A percentile compares a stretch with the other conserved stretches of the same genome.
Evolutionary conservation across 2,329 filamentous ascomycete species (phyloP).

Genomic region (Aciculosporium take): DNA sequence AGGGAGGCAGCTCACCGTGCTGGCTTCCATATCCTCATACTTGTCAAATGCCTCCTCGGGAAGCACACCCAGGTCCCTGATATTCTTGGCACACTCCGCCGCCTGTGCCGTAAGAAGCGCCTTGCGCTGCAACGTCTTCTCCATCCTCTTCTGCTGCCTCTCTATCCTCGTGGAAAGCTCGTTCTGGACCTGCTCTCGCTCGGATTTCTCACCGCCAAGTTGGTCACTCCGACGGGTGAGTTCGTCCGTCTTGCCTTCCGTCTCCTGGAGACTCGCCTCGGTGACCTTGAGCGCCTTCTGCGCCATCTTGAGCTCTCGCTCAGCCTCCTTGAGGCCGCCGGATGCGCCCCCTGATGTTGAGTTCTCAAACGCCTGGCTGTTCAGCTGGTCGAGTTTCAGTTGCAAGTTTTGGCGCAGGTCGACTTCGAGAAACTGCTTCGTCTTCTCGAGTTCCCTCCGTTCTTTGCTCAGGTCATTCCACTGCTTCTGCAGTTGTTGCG

Average conservation of each 20-base stretch:
- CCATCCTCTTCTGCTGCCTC: constrained; percentile 76
- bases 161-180: constrained; percentile 67
- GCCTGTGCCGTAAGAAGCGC: constrained; percentile 64
- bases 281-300: constrained; percentile 53
- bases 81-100: constrained; percentile 71
- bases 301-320: constrained; percentile 68
- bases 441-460: constrained; percentile 63
- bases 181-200: constrained; percentile 58
- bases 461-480: constrained; percentile 61
- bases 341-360: constrained; percentile 43
- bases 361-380: constrained; percentile 58
- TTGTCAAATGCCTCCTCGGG: constrained; percentile 89
- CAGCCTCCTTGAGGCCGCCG: constrained; percentile 59
- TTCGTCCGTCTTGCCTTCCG: constrained; percentile 55
- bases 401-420: constrained; percentile 82
- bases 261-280: constrained; percentile 55
- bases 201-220: constrained; percentile 39
- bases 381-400: constrained; percentile 75
- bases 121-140: constrained; percentile 83
- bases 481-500: constrained; percentile 62
- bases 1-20: constrained; percentile 41
- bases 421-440: constrained; percentile 72
- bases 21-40: constrained; percentile 70
- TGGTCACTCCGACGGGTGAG: constrained; percentile 36
- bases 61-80: constrained; percentile 81